These are phyloP conservation scores for Neoboletus brunneissimus DNA, from an alignment of 768 basidiomycete genomes.

Conservation along the genomic window DNA sequence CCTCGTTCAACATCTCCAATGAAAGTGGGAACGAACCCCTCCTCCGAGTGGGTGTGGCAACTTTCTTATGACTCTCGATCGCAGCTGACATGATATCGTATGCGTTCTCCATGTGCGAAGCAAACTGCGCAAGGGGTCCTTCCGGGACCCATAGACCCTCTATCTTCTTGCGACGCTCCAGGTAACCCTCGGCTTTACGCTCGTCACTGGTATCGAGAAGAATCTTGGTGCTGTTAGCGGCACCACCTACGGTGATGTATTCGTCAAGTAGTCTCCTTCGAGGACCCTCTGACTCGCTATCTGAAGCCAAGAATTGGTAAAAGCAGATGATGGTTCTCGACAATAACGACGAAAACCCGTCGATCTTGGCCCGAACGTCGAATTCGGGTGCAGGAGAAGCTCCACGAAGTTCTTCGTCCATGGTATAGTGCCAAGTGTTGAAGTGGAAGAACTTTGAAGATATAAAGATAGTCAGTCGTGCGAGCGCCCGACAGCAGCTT, in stretches of 20 bases:
- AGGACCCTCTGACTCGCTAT: constrained; percentile 19
- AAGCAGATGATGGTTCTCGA: constrained; percentile 28
- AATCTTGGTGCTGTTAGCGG: constrained; percentile 24
- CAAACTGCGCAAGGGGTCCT: constrained; percentile 19
- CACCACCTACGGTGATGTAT: constrained; percentile 28
- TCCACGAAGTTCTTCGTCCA: constrained; percentile 10
- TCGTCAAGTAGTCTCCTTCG: constrained; percentile 26
- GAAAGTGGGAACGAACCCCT: constrained; percentile 24
- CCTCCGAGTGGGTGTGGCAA: constrained; percentile 9
- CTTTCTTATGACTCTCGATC: constrained; percentile 19
- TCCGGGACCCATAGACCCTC: constrained; percentile 17
- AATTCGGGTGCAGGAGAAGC: constrained; percentile 5
- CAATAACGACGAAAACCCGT: constrained; percentile 19
- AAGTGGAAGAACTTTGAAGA: neutral
- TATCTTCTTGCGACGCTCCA: constrained; percentile 20
- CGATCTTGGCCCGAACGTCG: constrained; percentile 22
- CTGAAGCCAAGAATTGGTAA: constrained; percentile 28
- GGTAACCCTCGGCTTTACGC: constrained; percentile 21
- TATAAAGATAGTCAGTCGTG: neutral
- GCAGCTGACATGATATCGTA: constrained; percentile 19
- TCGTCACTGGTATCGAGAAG: constrained; percentile 25
- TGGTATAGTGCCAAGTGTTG: neutral
- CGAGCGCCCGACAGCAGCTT: constrained; percentile 6
- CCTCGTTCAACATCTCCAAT: constrained; percentile 23
- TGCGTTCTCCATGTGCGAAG: constrained; percentile 20